A percentile compares a stretch with the other conserved stretches of the same genome.
Evolutionary conservation across 1,139 yeast genomes (phyloP).

Genomic region (Debaryomyces robertsiae): DNA sequence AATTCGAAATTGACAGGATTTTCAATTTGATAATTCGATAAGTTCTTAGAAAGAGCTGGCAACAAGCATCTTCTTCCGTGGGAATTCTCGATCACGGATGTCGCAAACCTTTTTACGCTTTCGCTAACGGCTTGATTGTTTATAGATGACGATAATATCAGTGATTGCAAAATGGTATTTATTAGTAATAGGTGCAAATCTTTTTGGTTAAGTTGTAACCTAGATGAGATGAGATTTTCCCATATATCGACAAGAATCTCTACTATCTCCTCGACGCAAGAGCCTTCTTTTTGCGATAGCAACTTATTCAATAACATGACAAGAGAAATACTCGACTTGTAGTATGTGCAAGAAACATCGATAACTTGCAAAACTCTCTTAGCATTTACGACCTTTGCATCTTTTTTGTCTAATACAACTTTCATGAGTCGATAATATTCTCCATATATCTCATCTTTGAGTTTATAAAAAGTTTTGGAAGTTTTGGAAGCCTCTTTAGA

Average conservation of each 20-base stretch:
- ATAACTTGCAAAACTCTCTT: constrained; percentile 18
- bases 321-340: constrained; percentile 29
- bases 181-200: constrained; percentile 61
- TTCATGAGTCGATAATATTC: constrained; percentile 30
- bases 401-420: constrained; percentile 6
- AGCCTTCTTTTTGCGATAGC: constrained; percentile 12
- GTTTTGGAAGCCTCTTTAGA: constrained; percentile 25
- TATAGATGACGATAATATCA: constrained; percentile 22
- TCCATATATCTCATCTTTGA: constrained; percentile 42
- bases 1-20: constrained; percentile 35
- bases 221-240: constrained; percentile 58
- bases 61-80: constrained; percentile 69
- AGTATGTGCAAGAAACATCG: constrained; percentile 27
- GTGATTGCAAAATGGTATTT: constrained; percentile 37
- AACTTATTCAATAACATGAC: constrained; percentile 19
- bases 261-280: constrained; percentile 24
- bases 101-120: constrained; percentile 39
- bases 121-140: constrained; percentile 25
- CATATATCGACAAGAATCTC: constrained; percentile 50
- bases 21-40: constrained; percentile 44
- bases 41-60: constrained; percentile 53
- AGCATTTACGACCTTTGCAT: constrained; percentile 11
- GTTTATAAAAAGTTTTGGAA: constrained; percentile 44
- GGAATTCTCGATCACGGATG: constrained; percentile 51
- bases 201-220: constrained; percentile 68